Conservation (phyloP, 257 asterid genomes). For the Solanum habrochaites region DNA sequence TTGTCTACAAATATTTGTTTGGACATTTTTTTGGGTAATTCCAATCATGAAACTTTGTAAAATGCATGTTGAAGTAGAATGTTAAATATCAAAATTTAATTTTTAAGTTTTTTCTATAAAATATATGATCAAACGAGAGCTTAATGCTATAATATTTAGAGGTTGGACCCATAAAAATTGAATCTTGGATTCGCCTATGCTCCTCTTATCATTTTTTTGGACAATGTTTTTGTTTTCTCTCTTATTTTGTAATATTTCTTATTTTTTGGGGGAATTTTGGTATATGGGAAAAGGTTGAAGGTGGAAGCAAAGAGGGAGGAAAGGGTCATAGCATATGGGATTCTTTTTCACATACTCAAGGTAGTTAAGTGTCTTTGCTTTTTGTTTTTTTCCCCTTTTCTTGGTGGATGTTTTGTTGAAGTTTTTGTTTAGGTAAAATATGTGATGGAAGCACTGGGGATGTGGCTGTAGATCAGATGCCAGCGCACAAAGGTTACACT, state of each 20-base stretch:
- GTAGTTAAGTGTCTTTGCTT: constrained; percentile 1
- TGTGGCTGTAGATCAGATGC: constrained; percentile 39
- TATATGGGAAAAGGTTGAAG: constrained; percentile 26
- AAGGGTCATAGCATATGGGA: constrained; percentile 52
- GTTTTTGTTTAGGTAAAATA: constrained; percentile 22
- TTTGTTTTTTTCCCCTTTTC: not conserved
- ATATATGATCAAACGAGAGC: not conserved
- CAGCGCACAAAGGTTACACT: constrained; percentile 40
- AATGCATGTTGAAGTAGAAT: not conserved
- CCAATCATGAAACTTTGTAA: not conserved
- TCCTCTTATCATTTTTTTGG: not conserved
- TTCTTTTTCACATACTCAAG: constrained; percentile 32
- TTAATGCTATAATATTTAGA: not conserved
- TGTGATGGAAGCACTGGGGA: constrained; percentile 44
- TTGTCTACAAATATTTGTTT: not conserved
- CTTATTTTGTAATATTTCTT: not conserved
- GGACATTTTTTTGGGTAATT: not conserved
- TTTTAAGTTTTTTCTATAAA: not conserved
- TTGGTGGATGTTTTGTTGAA: not conserved
- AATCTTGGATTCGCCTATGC: not conserved
- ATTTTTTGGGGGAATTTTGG: not conserved
- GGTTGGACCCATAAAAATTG: not conserved
- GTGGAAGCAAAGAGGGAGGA: constrained; percentile 35
- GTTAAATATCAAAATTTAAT: not conserved
- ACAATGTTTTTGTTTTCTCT: not conserved